Evolutionary conservation across 2,329 filamentous ascomycete species (phyloP), one percentile per base, ranked within the genome.

Genomic region (Ilyonectria mors-panacis): DNA sequence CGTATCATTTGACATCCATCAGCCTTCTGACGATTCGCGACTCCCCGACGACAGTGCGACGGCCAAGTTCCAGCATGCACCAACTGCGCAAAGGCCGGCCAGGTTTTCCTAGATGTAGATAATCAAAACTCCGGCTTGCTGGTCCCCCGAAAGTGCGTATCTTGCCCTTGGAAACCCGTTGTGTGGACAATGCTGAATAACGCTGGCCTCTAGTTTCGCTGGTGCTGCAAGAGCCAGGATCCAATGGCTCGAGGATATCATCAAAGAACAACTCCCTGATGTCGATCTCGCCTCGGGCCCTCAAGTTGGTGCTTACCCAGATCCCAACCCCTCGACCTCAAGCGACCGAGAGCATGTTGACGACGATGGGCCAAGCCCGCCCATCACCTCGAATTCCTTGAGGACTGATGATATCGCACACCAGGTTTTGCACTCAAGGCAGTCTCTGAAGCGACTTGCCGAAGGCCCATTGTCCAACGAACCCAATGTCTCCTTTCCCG

Each of bases 41-140:
- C 42, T 28, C 51, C 47, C 39, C 51, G 44, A 35, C 42, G 19
- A 60, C 42, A 81, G 79, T 81, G 80, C 47, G 81, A 82, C 69
- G 80, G 81, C 6, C 72, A 78, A 53, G 73, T 79, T 26, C 80
- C 81, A 13, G 79, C 79, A 0, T 82, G 80, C 62, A 75, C 74
- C 9, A 81, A 81, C 55, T 82, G 80, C 35, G 70, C 78, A 12
- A 80, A 80, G 48, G 77, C 79, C 26, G 75, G 74, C 2, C 73
- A 78, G 13, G 61, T 72, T 4, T 82, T 80, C 62, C 70, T 82
- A 1, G 80, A 83, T 56, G 80, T 82, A 1, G 80, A 82, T 63
- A 74, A 75, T 17, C 79, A 78, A 35, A 80, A 82, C 60, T 78
- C 77, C 5, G 72, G 77, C 2, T 35, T 79, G 19, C 71, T 75